A percentile compares a stretch with the other conserved stretches of the same genome.
Evolutionary conservation across 768 basidiomycete genomes (phyloP).

Genomic region (Chalciporus sphaerocephalus): DNA sequence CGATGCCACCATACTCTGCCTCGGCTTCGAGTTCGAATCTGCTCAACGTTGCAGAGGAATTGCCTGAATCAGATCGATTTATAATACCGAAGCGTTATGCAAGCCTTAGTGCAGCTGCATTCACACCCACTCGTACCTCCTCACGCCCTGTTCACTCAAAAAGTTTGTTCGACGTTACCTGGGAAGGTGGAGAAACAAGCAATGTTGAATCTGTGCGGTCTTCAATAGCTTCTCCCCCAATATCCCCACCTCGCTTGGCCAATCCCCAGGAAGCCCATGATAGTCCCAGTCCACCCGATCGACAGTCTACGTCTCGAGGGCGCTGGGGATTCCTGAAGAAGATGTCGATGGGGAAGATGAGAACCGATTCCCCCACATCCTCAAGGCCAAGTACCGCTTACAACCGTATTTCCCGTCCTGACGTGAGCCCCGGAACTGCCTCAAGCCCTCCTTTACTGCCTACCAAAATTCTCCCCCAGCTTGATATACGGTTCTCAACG

Average conservation of each 20-base stretch:
- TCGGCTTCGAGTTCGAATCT: constrained; percentile 73
- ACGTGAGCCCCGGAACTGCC: constrained; percentile 16
- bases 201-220: constrained; percentile 16
- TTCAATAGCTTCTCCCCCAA: constrained; percentile 24
- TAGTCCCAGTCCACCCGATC: constrained; percentile 23
- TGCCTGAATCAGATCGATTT: constrained; percentile 35
- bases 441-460: constrained; percentile 30
- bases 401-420: constrained; percentile 14
- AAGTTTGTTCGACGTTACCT: constrained; percentile 48
- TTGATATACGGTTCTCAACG: constrained; percentile 70
- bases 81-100: constrained; percentile 55
- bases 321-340: constrained; percentile 97
- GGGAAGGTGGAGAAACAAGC: constrained; percentile 29
- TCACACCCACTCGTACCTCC: constrained; percentile 32
- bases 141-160: constrained; percentile 38
- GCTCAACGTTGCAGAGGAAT: constrained; percentile 33
- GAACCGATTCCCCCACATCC: constrained; percentile 48
- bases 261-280: constrained; percentile 13
- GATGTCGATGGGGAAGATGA: constrained; percentile 96
- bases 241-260: constrained; percentile 25
- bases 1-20: constrained; percentile 47
- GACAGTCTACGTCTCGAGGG: constrained; percentile 35
- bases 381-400: constrained; percentile 37
- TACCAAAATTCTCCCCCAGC: constrained; percentile 49
- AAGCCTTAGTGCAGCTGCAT: constrained; percentile 53